Conservation (phyloP, 257 asterid species). For the Prunella vulgaris region DNA sequence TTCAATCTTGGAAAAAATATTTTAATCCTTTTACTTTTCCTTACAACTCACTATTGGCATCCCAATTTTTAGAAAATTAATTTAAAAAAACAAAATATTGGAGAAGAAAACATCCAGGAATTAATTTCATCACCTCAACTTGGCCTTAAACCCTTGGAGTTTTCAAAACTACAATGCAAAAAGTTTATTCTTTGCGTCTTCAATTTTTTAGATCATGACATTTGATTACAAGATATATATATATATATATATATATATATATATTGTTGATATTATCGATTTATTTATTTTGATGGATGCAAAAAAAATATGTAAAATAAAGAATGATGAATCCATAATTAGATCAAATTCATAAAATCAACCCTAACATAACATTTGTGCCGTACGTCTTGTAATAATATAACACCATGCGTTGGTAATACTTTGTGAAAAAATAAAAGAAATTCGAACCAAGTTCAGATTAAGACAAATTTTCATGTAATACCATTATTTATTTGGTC, state of each 20-base stretch:
- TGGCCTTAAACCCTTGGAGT: constrained; percentile 6
- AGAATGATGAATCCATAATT: too few species aligned
- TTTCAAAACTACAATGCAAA: neutral
- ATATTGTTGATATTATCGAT: neutral
- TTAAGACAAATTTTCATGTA: too few species aligned
- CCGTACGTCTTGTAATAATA: neutral
- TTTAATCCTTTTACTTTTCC: neutral
- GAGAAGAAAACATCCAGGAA: neutral
- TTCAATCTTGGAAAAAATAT: neutral
- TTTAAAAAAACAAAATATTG: neutral
- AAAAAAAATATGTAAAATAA: too few species aligned
- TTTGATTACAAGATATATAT: neutral
- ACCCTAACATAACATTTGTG: too few species aligned
- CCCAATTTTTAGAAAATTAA: neutral
- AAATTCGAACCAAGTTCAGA: neutral
- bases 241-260: too few species aligned
- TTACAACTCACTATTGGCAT: constrained; percentile 10
- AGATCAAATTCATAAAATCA: too few species aligned
- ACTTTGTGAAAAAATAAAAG: neutral
- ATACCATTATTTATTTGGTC: too few species aligned
- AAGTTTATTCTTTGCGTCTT: constrained; percentile 28
- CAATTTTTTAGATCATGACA: neutral
- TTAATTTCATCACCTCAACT: neutral
- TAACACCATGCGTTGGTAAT: neutral
- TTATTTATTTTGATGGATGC: too few species aligned